Conservation (phyloP, 371 early-diverging fungal species). For the Fennellomyces sp. region DNA sequence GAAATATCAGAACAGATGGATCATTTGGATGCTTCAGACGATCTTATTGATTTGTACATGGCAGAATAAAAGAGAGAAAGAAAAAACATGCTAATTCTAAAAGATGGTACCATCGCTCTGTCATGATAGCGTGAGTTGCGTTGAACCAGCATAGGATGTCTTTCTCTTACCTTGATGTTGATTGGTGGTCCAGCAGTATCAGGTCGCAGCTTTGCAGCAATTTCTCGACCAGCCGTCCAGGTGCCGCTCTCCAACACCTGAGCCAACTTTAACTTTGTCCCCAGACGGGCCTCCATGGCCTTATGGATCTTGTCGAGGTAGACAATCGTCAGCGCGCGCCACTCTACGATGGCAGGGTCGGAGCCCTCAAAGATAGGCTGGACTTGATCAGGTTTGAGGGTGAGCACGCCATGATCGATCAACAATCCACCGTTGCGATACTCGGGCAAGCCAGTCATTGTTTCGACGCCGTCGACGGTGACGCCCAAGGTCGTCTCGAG, state of each 20-base stretch:
- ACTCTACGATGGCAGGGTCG: constrained; percentile 88
- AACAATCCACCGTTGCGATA: constrained; percentile 85
- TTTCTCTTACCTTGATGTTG: constrained; percentile 56
- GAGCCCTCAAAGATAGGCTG: constrained; percentile 75
- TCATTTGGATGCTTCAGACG: constrained; percentile 73
- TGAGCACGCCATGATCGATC: constrained; percentile 45
- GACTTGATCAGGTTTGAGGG: constrained; percentile 27
- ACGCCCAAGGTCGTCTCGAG: constrained; percentile 62
- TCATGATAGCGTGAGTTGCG: neutral
- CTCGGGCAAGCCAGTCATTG: constrained; percentile 91
- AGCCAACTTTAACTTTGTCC: constrained; percentile 68
- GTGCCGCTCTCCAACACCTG: constrained; percentile 93
- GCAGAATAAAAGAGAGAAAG: constrained; percentile 8
- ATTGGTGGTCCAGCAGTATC: constrained; percentile 88
- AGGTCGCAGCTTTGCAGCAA: constrained; percentile 78
- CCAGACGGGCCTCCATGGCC: constrained; percentile 52
- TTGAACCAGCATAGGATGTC: neutral
- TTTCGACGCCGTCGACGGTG: constrained; percentile 59
- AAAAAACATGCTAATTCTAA: constrained; percentile 12
- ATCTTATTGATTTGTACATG: constrained; percentile 65
- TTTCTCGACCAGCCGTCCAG: constrained; percentile 89
- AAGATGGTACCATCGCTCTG: constrained; percentile 56
- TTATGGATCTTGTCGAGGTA: constrained; percentile 78
- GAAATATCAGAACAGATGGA: constrained; percentile 65
- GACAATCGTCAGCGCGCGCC: constrained; percentile 90